Base-by-base conservation (phyloP, 495 filamentous ascomycete genomes). In the Entonaema liquescens region DNA sequence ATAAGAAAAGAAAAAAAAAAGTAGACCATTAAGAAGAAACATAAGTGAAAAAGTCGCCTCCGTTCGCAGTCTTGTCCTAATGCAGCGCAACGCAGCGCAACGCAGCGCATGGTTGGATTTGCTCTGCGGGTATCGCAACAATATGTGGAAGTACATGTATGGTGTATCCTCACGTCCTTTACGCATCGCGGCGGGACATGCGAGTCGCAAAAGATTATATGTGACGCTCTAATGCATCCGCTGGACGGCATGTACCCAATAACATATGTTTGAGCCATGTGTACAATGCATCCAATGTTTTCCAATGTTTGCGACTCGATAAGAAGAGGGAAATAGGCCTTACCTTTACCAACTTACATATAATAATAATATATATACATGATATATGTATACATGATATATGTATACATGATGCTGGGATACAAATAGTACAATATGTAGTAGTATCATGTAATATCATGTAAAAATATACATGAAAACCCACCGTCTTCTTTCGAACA, bases 21-120 rank as follows among this genome's bases (percentile, higher is more conserved):
- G 31, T 33, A 33, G 31, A 33, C 31, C 31, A 47, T 47, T 21
- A 19, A 56, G 53, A 35, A 21, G 6, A 31, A 11, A 56, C 9
- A 33, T n/a, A 35, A 53, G 26, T 29, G 25, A 6, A 53, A 29
- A 35, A 35, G 53, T 35, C 53, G 53, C 29, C 29, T 35, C 63
- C 63, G 44, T 64, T 64, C 64, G 54, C 58, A 73, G 52, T 36
- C 55, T 29, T 60, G 56, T 33, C 70, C 65, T 65, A 65, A 73
- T 68, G 61, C 26, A 53, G 49, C 53, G 28, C 29, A 56, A 56
- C 29, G 61, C 26, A 53, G 49, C 53, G 28, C 29, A 56, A 56
- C 29, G 53, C 70, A 65, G 65, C 70, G 60, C 65, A 62, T 65
- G 60, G 42, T 65, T 61, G 61, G 61, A 73, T 68, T 68, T 59